These are phyloP conservation scores for Tanacetum coccineum DNA, from an alignment of 129 eudicot species.

Conservation along the genomic window DNA sequence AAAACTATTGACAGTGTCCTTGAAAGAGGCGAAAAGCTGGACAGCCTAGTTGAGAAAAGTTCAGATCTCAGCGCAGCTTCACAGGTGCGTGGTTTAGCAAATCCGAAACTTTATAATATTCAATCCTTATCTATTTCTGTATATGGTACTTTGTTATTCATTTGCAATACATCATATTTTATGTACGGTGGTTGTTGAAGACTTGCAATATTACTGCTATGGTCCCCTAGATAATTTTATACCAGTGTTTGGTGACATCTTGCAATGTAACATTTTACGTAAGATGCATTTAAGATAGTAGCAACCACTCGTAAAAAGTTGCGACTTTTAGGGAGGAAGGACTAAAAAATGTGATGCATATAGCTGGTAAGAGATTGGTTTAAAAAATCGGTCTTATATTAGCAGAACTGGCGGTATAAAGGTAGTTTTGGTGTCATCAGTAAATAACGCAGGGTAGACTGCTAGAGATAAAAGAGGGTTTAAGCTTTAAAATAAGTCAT, in stretches of 20 bases:
- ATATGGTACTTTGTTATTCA: neutral
- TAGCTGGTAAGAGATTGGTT: neutral
- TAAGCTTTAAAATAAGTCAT: too few relatives aligned
- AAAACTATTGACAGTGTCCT: slow-evolving; percentile 93
- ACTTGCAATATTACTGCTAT: neutral
- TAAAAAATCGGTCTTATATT: neutral
- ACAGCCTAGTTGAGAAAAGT: slow-evolving; percentile 93
- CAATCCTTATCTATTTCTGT: neutral
- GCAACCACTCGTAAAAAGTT: neutral
- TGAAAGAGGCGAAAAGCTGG: slow-evolving; percentile 87
- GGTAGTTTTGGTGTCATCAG: neutral
- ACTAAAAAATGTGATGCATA: too few relatives aligned
- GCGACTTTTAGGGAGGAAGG: neutral
- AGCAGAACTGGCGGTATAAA: neutral
- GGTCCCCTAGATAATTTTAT: neutral
- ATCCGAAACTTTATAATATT: neutral
- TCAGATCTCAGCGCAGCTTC: slow-evolving; percentile 95
- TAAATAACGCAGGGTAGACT: neutral
- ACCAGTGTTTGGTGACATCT: neutral
- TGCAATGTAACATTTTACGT: neutral
- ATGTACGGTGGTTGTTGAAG: neutral
- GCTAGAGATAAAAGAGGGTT: neutral
- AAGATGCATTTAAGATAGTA: slow-evolving; percentile 7
- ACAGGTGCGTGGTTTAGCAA: slow-evolving; percentile 47
- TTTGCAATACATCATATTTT: neutral